Evolutionary conservation across 1,139 yeast genomes (phyloP).

Genomic region (Hyphopichia pseudoburtonii): DNA sequence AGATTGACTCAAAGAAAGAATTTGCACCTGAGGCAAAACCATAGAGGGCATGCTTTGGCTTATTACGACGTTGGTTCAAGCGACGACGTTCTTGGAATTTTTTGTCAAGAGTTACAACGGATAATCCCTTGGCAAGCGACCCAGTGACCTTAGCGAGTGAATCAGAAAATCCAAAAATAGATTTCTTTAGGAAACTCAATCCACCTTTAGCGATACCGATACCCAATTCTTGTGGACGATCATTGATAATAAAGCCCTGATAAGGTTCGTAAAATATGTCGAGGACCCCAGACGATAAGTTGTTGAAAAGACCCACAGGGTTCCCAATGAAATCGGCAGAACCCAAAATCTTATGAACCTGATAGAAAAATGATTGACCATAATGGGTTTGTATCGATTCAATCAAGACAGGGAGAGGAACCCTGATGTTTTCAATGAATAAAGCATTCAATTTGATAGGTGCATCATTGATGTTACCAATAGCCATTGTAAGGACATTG

Average conservation of each 20-base stretch:
- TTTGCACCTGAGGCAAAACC: constrained; percentile 87
- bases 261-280: constrained; percentile 98
- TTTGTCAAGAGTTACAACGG: constrained; percentile 86
- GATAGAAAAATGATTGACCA: constrained; percentile 89
- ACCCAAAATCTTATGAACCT: constrained; percentile 88
- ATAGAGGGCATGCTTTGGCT: constrained; percentile 84
- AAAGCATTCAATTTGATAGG: constrained; percentile 89
- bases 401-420: constrained; percentile 72
- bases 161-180: constrained; percentile 93
- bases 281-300: constrained; percentile 89
- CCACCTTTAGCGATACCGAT: constrained; percentile 97
- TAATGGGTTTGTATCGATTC: constrained; percentile 83
- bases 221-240: constrained; percentile 93
- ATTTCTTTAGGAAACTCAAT: constrained; percentile 85
- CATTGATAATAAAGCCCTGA: constrained; percentile 90
- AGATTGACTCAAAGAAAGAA: constrained; percentile 80
- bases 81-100: constrained; percentile 82
- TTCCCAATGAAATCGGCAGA: constrained; percentile 96
- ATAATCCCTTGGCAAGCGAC: constrained; percentile 88
- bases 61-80: constrained; percentile 69
- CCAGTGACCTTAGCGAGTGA: constrained; percentile 92
- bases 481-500: constrained; percentile 91
- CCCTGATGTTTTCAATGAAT: constrained; percentile 83
- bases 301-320: constrained; percentile 94
- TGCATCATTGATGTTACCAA: constrained; percentile 96